Percentiles rank a stretch among this genome's conserved stretches.
These are phyloP conservation scores for Ophiostoma sp. DNA, from an alignment of 2,329 filamentous ascomycete species.

Conservation along the genomic window DNA sequence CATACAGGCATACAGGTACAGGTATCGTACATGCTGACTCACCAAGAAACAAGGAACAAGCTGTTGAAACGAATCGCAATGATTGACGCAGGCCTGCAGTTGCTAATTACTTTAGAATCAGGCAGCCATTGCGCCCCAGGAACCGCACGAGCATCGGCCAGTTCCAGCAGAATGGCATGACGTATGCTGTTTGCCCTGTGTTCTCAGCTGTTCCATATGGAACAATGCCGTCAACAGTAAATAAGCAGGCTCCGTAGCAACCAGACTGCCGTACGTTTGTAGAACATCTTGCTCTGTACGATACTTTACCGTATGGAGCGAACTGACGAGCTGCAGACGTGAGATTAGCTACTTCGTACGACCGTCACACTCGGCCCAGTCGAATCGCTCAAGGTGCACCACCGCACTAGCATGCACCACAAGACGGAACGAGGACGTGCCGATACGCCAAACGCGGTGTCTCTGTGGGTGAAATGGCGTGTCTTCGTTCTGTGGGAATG, in stretches of 20 bases:
- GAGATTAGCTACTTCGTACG: too few species aligned
- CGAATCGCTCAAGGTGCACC: background rate
- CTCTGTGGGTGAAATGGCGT: background rate
- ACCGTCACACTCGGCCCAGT: background rate
- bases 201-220: conserved; percentile 8
- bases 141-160: background rate
- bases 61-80: background rate
- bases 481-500: conserved; percentile 1
- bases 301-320: too few species aligned
- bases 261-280: too few species aligned
- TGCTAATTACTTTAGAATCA: background rate
- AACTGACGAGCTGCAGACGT: too few species aligned
- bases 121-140: background rate
- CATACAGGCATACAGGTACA: too few species aligned
- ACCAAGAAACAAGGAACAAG: background rate
- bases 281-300: too few species aligned
- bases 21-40: background rate
- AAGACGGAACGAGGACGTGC: conserved; percentile 9
- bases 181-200: conserved; percentile 11
- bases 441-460: background rate
- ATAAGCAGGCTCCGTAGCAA: too few species aligned
- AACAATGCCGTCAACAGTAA: background rate
- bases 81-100: background rate
- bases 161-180: background rate
- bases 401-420: background rate